Evolutionary conservation across 2,329 filamentous ascomycete genomes (phyloP), one percentile per base, ranked within the genome.

Genomic region (Monosporascus sp.): DNA sequence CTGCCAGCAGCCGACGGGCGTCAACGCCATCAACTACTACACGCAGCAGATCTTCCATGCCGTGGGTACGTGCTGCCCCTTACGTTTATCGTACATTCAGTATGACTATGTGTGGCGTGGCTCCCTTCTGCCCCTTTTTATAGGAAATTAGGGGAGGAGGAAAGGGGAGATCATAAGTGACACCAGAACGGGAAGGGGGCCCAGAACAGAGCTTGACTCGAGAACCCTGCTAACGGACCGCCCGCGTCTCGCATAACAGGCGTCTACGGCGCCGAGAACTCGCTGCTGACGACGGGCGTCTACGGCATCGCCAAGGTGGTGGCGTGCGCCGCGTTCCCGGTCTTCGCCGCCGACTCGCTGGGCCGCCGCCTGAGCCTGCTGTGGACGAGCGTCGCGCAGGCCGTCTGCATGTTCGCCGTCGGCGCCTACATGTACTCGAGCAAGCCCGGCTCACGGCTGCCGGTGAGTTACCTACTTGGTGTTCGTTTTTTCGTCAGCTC

Each of bases 261-360:
- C 14, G 24, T 90, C 60, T 68, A 66, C 24, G 73, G 74, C 14
- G 83, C 78, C 6, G 67, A 77, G 39, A 76, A 79, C 41, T 81
- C 80, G 18, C 79, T 90, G 24, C 88, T 90, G 65, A 86, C 87
- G 5, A 89, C 87, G 0, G 87, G 87, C 41, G 80, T 90, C 59
- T 90, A 89, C 65, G 87, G 87, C 25, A 78, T 89, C 51, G 81
- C 88, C 52, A 90, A 90, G 68, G 83, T 86, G 70, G 70, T 76
- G 9, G 80, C 82, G 39, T 88, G 84, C 63, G 75, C 78, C 5
- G 64, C 76, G 50, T 90, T 89, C 74, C 75, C 90, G 25, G 65
- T 86, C 58, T 85, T 88, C 60, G 79, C 81, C 15, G 85, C 84
- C 54, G 87, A 90, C 66, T 85, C 83, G 2, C 79, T 90, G 1